These are phyloP conservation scores for Mucuna pruriens DNA, from an alignment of 306 rosid species.

Conservation along the genomic window DNA sequence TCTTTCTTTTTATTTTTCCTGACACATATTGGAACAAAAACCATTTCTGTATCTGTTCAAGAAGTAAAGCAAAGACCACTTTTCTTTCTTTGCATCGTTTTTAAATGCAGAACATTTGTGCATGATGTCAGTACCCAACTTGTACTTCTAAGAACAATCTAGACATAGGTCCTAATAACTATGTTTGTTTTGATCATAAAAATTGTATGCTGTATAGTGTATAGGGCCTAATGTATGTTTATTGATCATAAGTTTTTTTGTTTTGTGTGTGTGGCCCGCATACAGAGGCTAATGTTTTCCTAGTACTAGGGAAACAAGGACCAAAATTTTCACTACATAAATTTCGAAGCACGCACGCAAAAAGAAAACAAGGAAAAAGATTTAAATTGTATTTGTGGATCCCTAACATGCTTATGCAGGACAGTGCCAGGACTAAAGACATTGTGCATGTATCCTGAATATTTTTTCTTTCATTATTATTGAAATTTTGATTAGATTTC, in stretches of 20 bases:
- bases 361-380: background rate
- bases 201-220: conserved; percentile 27
- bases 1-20: background rate
- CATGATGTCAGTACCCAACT: conserved; percentile 22
- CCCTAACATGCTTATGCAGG: background rate
- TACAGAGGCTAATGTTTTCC: conserved; percentile 8
- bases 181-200: conserved; percentile 14
- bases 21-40: conserved; percentile 12
- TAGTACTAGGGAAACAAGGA: conserved; percentile 4
- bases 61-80: conserved; percentile 19
- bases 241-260: conserved; percentile 24
- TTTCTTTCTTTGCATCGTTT: conserved; percentile 27
- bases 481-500: background rate
- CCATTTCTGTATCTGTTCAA: conserved; percentile 34
- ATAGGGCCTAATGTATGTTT: conserved; percentile 1
- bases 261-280: conserved; percentile 14
- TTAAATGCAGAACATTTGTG: conserved; percentile 28
- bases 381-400: background rate
- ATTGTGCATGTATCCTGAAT: background rate
- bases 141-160: conserved; percentile 19
- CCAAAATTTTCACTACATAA: background rate
- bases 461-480: background rate
- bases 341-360: background rate
- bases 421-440: background rate
- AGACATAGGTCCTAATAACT: conserved; percentile 33